Evolutionary conservation across 1,139 yeast species (phyloP).

Genomic region (Candida sp.): DNA sequence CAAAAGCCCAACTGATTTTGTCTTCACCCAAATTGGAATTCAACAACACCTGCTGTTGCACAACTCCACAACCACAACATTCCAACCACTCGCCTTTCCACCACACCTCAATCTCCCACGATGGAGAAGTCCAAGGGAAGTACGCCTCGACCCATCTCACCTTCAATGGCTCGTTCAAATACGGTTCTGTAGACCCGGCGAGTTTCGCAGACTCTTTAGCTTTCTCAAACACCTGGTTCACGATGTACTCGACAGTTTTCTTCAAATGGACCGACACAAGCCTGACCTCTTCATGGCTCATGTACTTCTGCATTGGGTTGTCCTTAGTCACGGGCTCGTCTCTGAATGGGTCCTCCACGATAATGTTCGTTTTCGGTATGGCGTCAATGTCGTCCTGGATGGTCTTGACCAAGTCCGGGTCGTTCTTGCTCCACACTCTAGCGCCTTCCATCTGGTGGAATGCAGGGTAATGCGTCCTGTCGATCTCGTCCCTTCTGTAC

Average conservation of each 20-base stretch:
- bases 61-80: conserved; percentile 96
- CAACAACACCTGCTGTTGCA: conserved; percentile 74
- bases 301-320: conserved; percentile 83
- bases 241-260: conserved; percentile 81
- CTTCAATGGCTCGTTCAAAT: conserved; percentile 74
- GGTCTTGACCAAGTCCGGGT: conserved; percentile 39
- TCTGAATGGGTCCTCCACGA: conserved; percentile 76
- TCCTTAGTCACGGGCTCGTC: conserved; percentile 50
- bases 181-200: conserved; percentile 67
- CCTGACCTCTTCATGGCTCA: conserved; percentile 71
- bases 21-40: conserved; percentile 71
- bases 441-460: conserved; percentile 99
- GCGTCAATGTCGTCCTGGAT: conserved; percentile 62
- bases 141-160: conserved; percentile 97
- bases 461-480: conserved; percentile 95
- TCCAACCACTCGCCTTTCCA: conserved; percentile 99
- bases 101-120: conserved; percentile 99
- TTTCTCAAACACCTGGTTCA: conserved; percentile 80
- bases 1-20: conserved; percentile 95
- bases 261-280: conserved; percentile 81
- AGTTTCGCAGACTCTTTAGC: conserved; percentile 71
- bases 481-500: conserved; percentile 94
- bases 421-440: conserved; percentile 70
- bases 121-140: conserved; percentile 99
- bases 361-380: conserved; percentile 68